Evolutionary conservation across 345 rosid genomes (phyloP).

Genomic region (Zanthoxylum bungeanum): DNA sequence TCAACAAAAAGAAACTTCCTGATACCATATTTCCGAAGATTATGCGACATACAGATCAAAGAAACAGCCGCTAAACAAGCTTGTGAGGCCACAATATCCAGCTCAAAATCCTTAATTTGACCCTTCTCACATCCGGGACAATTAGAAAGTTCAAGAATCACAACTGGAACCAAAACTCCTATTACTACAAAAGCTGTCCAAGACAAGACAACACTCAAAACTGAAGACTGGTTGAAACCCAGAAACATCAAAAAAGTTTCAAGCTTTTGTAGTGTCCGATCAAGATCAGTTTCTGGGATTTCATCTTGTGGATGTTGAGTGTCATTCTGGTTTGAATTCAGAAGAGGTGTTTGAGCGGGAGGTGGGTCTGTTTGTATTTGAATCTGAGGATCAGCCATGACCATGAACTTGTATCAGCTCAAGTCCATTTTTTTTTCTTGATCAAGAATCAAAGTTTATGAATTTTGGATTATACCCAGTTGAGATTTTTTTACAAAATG

Average conservation of each 20-base stretch:
- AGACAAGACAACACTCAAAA: constrained; percentile 41
- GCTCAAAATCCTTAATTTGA: constrained; percentile 69
- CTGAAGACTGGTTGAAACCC: constrained; percentile 69
- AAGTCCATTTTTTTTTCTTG: not conserved
- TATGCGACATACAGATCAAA: constrained; percentile 67
- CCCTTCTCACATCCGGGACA: constrained; percentile 53
- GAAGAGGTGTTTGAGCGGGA: constrained; percentile 44
- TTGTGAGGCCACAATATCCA: constrained; percentile 71
- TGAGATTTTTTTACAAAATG: not conserved
- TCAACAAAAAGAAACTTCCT: constrained; percentile 77
- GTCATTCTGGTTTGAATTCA: constrained; percentile 30
- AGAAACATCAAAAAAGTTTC: constrained; percentile 53
- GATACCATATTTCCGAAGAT: constrained; percentile 73
- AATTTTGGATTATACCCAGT: not conserved
- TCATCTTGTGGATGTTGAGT: not conserved
- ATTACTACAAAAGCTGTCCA: constrained; percentile 58
- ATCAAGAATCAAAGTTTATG: not conserved
- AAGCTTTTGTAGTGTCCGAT: constrained; percentile 36
- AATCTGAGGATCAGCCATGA: constrained; percentile 37
- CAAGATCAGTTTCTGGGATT: constrained; percentile 40
- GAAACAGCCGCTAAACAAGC: constrained; percentile 79
- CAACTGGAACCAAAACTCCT: constrained; percentile 62
- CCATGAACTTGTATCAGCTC: constrained; percentile 18
- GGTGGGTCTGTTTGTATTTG: constrained; percentile 15
- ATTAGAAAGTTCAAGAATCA: constrained; percentile 54